Evolutionary conservation across 2,329 filamentous ascomycete genomes (phyloP).

Genomic region (Cucurbitaria berberidis): DNA sequence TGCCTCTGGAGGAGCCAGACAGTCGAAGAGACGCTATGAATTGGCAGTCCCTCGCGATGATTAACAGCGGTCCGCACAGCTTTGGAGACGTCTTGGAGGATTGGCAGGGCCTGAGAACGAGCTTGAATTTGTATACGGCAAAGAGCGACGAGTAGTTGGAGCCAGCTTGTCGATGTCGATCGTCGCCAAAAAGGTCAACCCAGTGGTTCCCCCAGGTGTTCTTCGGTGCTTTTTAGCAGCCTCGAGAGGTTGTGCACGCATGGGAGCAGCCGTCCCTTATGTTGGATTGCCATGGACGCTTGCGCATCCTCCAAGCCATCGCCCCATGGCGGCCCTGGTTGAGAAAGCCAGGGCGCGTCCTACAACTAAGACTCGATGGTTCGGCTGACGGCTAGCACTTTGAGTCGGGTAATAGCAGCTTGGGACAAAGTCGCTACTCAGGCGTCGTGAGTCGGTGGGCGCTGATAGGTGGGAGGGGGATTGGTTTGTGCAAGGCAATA

Average conservation of each 20-base stretch:
- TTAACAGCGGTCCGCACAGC: conserved; percentile 6
- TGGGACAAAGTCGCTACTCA: conserved; percentile 9
- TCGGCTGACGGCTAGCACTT: conserved; percentile 29
- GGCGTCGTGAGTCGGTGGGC: conserved; percentile 12
- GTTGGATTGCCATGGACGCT: conserved; percentile 30
- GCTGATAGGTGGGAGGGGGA: conserved; percentile 17
- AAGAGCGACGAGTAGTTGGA: conserved; percentile 33
- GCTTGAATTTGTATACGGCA: conserved; percentile 18
- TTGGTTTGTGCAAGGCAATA: conserved; percentile 38
- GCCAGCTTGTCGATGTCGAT: conserved; percentile 28
- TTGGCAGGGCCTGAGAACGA: conserved; percentile 11
- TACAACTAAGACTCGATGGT: conserved; percentile 22
- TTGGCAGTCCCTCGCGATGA: conserved; percentile 23
- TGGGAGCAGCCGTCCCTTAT: conserved; percentile 37
- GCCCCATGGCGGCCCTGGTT: conserved; percentile 27
- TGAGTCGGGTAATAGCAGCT: conserved; percentile 35
- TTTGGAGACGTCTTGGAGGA: conserved; percentile 11
- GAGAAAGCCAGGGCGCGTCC: conserved; percentile 36
- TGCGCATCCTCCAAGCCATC: conserved; percentile 36
- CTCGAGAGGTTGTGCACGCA: conserved; percentile 20
- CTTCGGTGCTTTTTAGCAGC: conserved; percentile 20
- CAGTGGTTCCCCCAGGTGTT: conserved; percentile 18
- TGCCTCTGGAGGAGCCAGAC: conserved; percentile 1
- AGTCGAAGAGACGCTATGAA: neutral
- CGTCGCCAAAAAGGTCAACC: conserved; percentile 19